phyloP scores from a whole-genome alignment of 2,329 filamentous ascomycete genomes.

The Sordariomycetes sp. region DNA sequence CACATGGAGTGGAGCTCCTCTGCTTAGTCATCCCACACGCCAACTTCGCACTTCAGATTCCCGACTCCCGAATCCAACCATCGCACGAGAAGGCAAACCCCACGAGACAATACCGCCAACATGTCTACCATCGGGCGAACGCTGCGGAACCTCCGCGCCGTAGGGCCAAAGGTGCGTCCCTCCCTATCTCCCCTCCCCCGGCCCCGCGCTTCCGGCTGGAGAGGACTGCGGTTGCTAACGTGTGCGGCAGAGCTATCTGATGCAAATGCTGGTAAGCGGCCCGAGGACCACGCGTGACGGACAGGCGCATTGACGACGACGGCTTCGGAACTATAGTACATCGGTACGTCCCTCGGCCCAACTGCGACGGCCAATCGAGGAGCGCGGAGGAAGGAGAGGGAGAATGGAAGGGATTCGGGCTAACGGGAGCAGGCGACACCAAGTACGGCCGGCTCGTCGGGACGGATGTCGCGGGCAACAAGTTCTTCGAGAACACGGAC shows the following conservation, averaged over 20 bases:
- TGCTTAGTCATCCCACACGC: background rate
- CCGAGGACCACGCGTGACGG: background rate
- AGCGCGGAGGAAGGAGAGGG: background rate
- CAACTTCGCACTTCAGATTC: background rate
- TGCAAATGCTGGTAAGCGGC: slow-evolving; percentile 77
- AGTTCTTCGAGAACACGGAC: slow-evolving; percentile 91
- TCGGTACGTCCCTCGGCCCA: slow-evolving; percentile 26
- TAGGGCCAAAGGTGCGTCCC: slow-evolving; percentile 66
- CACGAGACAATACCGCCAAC: slow-evolving; percentile 19
- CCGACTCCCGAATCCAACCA: background rate
- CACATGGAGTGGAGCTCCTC: background rate
- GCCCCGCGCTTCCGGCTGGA: background rate
- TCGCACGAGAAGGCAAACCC: background rate
- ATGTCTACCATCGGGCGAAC: slow-evolving; percentile 93
- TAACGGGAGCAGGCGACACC: slow-evolving; percentile 61
- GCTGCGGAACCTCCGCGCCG: slow-evolving; percentile 70
- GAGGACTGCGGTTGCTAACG: slow-evolving; percentile 5
- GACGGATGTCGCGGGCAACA: slow-evolving; percentile 86
- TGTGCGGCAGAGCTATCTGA: slow-evolving; percentile 65
- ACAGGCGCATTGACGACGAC: background rate
- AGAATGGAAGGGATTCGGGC: background rate
- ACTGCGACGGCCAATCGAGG: background rate
- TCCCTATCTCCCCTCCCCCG: background rate
- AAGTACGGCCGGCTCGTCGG: slow-evolving; percentile 83
- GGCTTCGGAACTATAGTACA: slow-evolving; percentile 29